Percentiles rank a stretch among this genome's conserved stretches.
These are phyloP conservation scores for Ogataea haglerorum DNA, from an alignment of 805 yeast genomes.

Conservation along the genomic window DNA sequence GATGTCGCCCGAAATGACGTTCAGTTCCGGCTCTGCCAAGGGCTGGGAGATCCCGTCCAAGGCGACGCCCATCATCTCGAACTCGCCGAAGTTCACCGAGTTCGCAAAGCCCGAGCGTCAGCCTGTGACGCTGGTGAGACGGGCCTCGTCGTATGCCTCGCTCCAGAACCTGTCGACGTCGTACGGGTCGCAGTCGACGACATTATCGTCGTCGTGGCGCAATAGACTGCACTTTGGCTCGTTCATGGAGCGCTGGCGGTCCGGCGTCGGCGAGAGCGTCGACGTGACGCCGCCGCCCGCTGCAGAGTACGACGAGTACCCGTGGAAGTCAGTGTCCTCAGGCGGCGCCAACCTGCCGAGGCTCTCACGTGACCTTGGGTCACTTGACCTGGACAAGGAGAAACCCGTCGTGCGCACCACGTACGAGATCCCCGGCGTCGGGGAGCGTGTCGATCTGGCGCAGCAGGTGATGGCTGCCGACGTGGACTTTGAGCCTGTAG, in stretches of 20 bases:
- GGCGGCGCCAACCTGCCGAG: background rate
- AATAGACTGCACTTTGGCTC: conserved; percentile 26
- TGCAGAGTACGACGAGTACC: conserved; percentile 28
- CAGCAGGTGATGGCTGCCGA: background rate
- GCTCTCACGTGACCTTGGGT: conserved; percentile 7
- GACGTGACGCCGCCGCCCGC: conserved; percentile 27
- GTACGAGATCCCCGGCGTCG: background rate
- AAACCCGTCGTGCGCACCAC: conserved; percentile 1
- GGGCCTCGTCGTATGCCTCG: conserved; percentile 34
- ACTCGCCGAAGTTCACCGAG: conserved; percentile 20
- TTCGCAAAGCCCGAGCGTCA: conserved; percentile 21
- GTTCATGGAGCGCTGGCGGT: conserved; percentile 29
- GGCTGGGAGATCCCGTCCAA: conserved; percentile 46
- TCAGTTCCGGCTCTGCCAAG: conserved; percentile 17
- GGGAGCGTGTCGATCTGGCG: background rate
- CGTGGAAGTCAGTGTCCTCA: conserved; percentile 22
- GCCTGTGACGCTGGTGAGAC: conserved; percentile 20
- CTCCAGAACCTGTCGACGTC: conserved; percentile 37
- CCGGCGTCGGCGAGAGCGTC: conserved; percentile 5
- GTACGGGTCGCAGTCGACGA: conserved; percentile 28
- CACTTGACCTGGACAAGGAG: conserved; percentile 7
- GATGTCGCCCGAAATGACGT: conserved; percentile 14
- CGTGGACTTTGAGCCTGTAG: too few relatives aligned
- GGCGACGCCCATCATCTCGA: conserved; percentile 22
- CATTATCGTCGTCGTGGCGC: conserved; percentile 29